Conservation (phyloP, 139 green algal species). For the Volvox reticuliferus region DNA sequence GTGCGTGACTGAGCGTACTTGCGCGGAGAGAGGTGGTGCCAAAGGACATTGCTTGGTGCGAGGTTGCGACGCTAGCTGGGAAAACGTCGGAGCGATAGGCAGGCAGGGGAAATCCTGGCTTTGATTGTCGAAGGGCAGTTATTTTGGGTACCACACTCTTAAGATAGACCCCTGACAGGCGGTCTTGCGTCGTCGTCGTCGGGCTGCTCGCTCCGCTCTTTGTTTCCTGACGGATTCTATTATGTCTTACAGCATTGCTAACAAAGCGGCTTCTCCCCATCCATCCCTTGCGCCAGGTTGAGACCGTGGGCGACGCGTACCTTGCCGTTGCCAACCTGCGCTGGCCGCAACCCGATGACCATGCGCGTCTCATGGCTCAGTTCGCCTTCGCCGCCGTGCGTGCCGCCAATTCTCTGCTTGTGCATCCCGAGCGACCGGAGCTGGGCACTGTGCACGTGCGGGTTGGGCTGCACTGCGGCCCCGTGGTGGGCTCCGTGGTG, state of each 20-base stretch:
- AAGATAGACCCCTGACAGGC: no score
- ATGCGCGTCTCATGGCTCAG: slow-evolving; percentile 38
- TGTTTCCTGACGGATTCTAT: neutral
- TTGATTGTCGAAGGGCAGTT: neutral
- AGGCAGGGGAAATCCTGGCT: neutral
- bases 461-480: slow-evolving; percentile 53
- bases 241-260: neutral
- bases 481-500: slow-evolving; percentile 47
- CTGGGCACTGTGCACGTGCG: slow-evolving; percentile 40
- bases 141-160: no score
- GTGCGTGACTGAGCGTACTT: neutral
- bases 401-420: slow-evolving; percentile 1
- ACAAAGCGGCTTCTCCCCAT: neutral
- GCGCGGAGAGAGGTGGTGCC: no score
- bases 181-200: no score
- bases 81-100: neutral
- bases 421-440: slow-evolving; percentile 31
- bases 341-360: slow-evolving; percentile 30
- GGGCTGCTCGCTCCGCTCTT: neutral
- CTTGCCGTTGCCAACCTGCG: slow-evolving; percentile 36
- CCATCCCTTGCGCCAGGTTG: neutral
- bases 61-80: no score
- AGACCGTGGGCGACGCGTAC: slow-evolving; percentile 43
- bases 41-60: no score
- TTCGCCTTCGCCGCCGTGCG: slow-evolving; percentile 26